Conservation (phyloP, 108 stramenopile species). For the Seminavis robusta region DNA sequence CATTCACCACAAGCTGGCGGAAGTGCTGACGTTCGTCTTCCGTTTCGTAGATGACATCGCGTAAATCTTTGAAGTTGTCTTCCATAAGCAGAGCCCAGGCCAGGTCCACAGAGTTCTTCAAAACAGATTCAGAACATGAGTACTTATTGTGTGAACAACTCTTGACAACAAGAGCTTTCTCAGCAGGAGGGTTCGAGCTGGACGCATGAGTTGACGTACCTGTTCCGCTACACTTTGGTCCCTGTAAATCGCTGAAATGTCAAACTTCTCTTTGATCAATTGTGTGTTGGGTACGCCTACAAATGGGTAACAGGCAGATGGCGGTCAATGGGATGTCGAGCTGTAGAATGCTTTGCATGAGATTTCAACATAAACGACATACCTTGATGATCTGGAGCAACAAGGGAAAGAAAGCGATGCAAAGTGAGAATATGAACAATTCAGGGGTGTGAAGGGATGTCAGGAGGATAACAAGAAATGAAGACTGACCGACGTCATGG, state of each 20-base stretch:
- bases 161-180: too few species aligned
- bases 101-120: constrained; percentile 19
- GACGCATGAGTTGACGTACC: too few species aligned
- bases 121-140: background rate
- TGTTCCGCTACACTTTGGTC: constrained; percentile 48
- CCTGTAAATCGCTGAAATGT: constrained; percentile 14
- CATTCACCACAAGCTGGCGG: constrained; percentile 31
- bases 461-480: too few species aligned
- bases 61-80: constrained; percentile 18
- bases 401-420: too few species aligned
- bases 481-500: constrained; percentile 60
- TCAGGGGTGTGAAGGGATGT: too few species aligned
- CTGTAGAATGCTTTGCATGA: too few species aligned
- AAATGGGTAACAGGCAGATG: too few species aligned
- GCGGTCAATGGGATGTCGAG: too few species aligned
- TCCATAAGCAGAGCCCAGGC: constrained; percentile 31
- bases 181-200: too few species aligned
- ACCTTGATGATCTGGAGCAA: too few species aligned
- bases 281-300: constrained; percentile 43
- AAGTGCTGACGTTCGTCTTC: constrained; percentile 17
- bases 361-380: too few species aligned
- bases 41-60: constrained; percentile 15
- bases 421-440: too few species aligned
- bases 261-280: constrained; percentile 31
- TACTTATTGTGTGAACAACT: constrained; percentile 11